Evolutionary conservation across 2,329 filamentous ascomycete genomes (phyloP).

Genomic region (Alternaria brassicicola): DNA sequence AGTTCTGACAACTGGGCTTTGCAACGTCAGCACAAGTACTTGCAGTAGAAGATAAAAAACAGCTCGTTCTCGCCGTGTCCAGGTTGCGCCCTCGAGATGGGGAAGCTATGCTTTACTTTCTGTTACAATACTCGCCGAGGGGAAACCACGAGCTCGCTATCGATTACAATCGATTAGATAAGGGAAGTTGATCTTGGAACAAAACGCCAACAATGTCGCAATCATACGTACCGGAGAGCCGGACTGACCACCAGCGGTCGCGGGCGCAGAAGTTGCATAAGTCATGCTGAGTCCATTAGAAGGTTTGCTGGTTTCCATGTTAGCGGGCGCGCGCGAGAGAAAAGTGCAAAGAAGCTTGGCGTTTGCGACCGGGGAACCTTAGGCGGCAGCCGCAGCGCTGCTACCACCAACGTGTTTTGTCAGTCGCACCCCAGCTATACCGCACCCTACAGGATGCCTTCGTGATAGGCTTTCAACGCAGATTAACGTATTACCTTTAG

Average conservation of each 20-base stretch:
- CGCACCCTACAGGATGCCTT: background rate
- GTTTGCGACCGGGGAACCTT: slow-evolving; percentile 32
- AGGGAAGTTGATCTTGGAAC: too few relatives aligned
- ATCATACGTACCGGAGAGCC: slow-evolving; percentile 61
- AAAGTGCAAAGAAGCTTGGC: slow-evolving; percentile 18
- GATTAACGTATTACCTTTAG: background rate
- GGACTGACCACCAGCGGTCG: slow-evolving; percentile 68
- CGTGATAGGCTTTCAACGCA: background rate
- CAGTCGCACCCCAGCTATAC: background rate
- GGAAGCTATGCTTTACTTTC: background rate
- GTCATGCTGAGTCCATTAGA: slow-evolving; percentile 62
- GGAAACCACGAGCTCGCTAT: too few relatives aligned
- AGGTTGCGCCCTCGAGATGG: too few relatives aligned
- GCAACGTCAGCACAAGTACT: slow-evolving; percentile 19
- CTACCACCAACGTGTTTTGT: background rate
- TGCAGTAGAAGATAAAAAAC: slow-evolving; percentile 10
- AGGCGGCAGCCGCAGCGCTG: background rate
- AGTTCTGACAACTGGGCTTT: slow-evolving; percentile 96
- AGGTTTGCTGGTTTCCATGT: slow-evolving; percentile 41
- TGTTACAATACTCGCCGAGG: too few relatives aligned
- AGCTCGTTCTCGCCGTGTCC: too few relatives aligned
- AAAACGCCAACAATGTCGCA: slow-evolving; percentile 27
- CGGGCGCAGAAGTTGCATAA: slow-evolving; percentile 68
- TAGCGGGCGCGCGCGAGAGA: slow-evolving; percentile 27
- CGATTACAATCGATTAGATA: too few relatives aligned